Conservation (phyloP, 345 rosid genomes). For the Mercurialis annua region DNA sequence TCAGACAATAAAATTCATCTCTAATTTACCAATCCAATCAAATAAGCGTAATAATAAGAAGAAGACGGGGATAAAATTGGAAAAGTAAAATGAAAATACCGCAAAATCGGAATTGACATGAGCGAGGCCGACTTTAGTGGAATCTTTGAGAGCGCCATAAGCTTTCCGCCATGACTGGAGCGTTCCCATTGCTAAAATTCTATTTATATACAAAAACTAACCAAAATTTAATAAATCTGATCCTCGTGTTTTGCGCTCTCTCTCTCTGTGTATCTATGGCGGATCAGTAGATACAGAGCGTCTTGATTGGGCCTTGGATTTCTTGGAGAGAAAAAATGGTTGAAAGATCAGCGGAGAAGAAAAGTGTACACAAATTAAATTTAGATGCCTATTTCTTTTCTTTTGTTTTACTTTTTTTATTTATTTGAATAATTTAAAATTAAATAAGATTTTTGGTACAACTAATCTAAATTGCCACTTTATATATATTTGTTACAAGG, state of each 20-base stretch:
- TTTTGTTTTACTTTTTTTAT: background rate
- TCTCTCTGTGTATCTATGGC: background rate
- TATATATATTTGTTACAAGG: too few relatives aligned
- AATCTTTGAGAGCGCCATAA: conserved; percentile 90
- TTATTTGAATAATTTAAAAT: background rate
- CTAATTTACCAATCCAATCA: conserved; percentile 13
- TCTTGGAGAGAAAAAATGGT: too few relatives aligned
- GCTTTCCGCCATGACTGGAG: conserved; percentile 96
- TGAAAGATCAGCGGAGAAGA: conserved; percentile 2
- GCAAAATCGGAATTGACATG: conserved; percentile 98
- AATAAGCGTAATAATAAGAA: conserved; percentile 3
- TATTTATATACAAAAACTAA: background rate
- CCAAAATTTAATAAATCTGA: background rate
- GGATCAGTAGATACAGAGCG: conserved; percentile 10
- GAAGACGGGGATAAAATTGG: background rate
- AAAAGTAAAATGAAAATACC: too few relatives aligned
- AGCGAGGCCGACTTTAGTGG: conserved; percentile 99
- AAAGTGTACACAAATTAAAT: background rate
- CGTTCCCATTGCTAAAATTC: conserved; percentile 58
- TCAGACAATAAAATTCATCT: conserved; percentile 10
- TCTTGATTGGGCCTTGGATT: conserved; percentile 24
- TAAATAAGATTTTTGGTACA: background rate
- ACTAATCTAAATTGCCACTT: too few relatives aligned
- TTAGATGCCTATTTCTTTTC: background rate
- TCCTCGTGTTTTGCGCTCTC: background rate